Conservation (phyloP, 306 rosid genomes). For the Herpetospermum pedunculosum region DNA sequence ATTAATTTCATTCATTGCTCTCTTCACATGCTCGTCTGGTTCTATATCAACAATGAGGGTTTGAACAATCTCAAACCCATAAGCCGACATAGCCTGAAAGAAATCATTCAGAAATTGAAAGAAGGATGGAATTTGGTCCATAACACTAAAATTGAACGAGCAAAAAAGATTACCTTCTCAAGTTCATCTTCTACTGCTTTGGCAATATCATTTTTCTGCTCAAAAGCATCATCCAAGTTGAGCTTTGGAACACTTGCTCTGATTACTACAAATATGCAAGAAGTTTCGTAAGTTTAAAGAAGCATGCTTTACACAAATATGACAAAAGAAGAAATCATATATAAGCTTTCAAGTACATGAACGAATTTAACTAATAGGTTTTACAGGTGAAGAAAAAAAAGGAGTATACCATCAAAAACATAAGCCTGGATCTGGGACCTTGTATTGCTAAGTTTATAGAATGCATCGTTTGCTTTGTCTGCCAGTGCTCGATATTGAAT, state of each 20-base stretch:
- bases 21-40: conserved; percentile 83
- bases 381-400: conserved; percentile 3
- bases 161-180: conserved; percentile 45
- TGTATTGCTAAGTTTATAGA: conserved; percentile 90
- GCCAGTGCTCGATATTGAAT: conserved; percentile 85
- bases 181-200: conserved; percentile 88
- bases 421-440: conserved; percentile 84
- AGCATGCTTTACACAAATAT: not conserved
- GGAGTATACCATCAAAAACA: conserved; percentile 73
- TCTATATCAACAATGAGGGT: conserved; percentile 81
- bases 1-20: conserved; percentile 95
- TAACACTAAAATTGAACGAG: not conserved
- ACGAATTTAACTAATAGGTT: not conserved
- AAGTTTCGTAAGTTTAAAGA: not conserved
- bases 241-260: conserved; percentile 92
- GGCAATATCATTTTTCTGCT: conserved; percentile 92
- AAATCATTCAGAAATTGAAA: not conserved
- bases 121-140: not conserved
- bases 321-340: not conserved
- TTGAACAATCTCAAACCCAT: conserved; percentile 88
- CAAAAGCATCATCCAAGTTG: conserved; percentile 76
- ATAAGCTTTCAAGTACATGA: not conserved
- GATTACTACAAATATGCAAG: conserved; percentile 33
- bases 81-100: conserved; percentile 89
- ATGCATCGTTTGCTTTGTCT: conserved; percentile 73